Base-by-base conservation (phyloP, 768 basidiomycete genomes). In the Agrocybe chaxingu region DNA sequence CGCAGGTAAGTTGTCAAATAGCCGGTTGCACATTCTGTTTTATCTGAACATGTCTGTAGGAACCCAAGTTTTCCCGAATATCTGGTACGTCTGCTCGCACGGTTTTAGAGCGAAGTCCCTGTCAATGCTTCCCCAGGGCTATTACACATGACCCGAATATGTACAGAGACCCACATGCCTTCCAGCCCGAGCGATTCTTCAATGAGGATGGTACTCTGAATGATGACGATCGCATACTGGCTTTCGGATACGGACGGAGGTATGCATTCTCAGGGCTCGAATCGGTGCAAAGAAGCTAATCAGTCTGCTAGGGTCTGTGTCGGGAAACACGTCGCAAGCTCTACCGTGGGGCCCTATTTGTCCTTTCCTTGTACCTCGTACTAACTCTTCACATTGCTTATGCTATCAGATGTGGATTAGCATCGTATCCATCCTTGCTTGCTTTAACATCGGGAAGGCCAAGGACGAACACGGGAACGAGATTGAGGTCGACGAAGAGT, bases 171-270 rank as follows among this genome's bases (percentile, higher is more conserved):
- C 58, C 66, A 0, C 37, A 54, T 10, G 49, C 37, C 10, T 69
- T 69, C 56, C 61, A 60, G 8, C 68, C 68, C 8, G 66, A 68
- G 31, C 56, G 67, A 18, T 68, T 65, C 50, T 39, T 66, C 19
- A 39, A 52, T 3, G 19, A 47, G 29, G 37, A 44, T 1, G 57
- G 53, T 7, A 42, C 41, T 1, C 10, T 57, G 9, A 51, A 53
- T n/a, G 41, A 52, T 7, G 52, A 58, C 34, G 41, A 54, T 37
- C 24, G 38, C 13, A 34, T 47, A 12, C 43, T 49, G 4, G 57
- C 52, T 2, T 60, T 56, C 49, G 57, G 59, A 4, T 60, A 56
- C 34, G 62, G 61, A 9, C 55, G 61, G n/a, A 53, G 63, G 61
- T 57, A 13, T 47, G 53, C 24, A 11, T 8, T 32, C 8, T 8